phyloP scores from a whole-genome alignment of 257 asterid species.

The Solanum bulbocastanum region DNA sequence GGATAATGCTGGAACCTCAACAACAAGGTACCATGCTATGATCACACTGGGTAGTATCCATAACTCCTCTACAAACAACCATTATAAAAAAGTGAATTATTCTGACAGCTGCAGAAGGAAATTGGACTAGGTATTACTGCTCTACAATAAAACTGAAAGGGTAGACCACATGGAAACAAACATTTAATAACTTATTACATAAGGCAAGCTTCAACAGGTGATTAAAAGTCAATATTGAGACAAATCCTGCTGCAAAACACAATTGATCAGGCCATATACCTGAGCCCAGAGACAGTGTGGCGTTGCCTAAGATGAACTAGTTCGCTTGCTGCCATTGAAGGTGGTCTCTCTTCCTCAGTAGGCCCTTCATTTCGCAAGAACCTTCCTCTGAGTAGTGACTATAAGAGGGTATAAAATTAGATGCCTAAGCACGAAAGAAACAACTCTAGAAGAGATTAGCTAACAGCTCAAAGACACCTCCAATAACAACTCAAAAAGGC shows the following conservation, averaged over 20 bases:
- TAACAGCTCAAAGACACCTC: background rate
- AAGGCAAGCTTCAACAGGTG: background rate
- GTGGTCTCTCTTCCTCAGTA: slow-evolving; percentile 49
- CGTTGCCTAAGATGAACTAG: slow-evolving; percentile 52
- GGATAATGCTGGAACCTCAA: background rate
- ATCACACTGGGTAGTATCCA: background rate
- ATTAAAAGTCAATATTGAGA: background rate
- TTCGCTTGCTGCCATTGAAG: slow-evolving; percentile 48
- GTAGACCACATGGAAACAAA: background rate
- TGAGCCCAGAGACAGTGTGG: slow-evolving; percentile 56
- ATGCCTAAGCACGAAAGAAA: background rate
- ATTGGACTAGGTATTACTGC: background rate
- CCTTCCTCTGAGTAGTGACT: slow-evolving; percentile 63
- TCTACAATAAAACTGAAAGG: background rate
- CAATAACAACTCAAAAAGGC: background rate
- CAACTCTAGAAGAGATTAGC: background rate
- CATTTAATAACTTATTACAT: background rate
- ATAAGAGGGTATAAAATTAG: slow-evolving; percentile 10
- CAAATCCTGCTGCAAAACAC: slow-evolving; percentile 5
- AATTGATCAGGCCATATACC: slow-evolving; percentile 18
- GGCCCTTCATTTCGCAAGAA: slow-evolving; percentile 57
- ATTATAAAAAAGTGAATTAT: background rate
- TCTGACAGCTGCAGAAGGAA: background rate
- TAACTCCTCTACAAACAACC: background rate
- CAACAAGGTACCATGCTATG: background rate